Evolutionary conservation across 164 flowering plant genomes (phyloP).

Genomic region (Platanus orientalis): DNA sequence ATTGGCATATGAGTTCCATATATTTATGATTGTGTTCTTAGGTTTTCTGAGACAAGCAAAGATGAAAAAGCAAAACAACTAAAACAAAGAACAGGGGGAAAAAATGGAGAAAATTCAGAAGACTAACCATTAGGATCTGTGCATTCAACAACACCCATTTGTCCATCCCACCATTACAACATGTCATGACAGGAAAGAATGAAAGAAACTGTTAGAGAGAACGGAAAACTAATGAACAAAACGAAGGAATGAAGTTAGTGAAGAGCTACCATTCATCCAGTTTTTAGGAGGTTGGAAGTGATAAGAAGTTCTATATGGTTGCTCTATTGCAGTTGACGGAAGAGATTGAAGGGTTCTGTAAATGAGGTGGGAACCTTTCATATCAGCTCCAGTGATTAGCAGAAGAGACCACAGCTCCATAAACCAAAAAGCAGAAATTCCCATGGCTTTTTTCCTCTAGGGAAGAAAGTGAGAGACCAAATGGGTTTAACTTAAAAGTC

Average conservation of each 20-base stretch:
- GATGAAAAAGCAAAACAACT: no score
- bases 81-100: no score
- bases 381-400: constrained; percentile 6
- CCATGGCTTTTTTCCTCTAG: neutral
- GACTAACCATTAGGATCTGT: constrained; percentile 39
- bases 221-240: no score
- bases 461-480: no score
- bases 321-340: constrained; percentile 2
- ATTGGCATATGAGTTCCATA: no score
- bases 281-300: constrained; percentile 45
- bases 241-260: neutral
- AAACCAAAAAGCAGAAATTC: constrained; percentile 2
- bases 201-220: constrained; percentile 2
- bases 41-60: no score
- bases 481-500: no score
- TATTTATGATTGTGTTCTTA: no score
- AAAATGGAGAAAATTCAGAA: no score
- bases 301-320: constrained; percentile 32
- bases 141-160: constrained; percentile 1
- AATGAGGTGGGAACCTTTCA: constrained; percentile 9
- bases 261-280: constrained; percentile 43
- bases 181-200: neutral
- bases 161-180: neutral
- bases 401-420: constrained; percentile 8
- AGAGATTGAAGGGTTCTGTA: constrained; percentile 12